These are phyloP conservation scores for Sclerotinia trifoliorum DNA, from an alignment of 2,329 filamentous ascomycete genomes.

Conservation along the genomic window DNA sequence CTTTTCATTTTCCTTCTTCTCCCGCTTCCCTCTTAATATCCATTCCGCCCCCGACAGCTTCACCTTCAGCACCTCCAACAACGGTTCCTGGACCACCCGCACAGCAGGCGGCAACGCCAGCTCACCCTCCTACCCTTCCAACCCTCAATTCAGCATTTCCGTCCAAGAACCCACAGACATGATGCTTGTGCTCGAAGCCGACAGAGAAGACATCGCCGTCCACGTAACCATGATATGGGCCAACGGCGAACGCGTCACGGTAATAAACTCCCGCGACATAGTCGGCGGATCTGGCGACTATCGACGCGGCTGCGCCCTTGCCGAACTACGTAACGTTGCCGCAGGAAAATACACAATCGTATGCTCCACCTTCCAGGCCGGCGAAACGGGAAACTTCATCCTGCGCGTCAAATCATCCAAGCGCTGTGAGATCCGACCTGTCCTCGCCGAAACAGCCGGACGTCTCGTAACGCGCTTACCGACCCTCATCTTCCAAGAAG, in stretches of 20 bases:
- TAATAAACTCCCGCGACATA: constrained; percentile 72
- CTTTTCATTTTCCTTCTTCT: constrained; percentile 87
- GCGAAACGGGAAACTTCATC: constrained; percentile 71
- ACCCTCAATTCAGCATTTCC: constrained; percentile 78
- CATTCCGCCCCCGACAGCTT: constrained; percentile 49
- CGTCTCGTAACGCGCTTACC: constrained; percentile 61
- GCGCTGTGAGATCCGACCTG: constrained; percentile 54
- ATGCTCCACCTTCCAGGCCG: constrained; percentile 84
- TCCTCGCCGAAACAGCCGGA: constrained; percentile 75
- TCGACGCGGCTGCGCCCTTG: constrained; percentile 72
- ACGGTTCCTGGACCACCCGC: constrained; percentile 70
- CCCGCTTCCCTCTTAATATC: constrained; percentile 60
- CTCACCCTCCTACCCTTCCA: constrained; percentile 73
- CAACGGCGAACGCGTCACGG: constrained; percentile 66
- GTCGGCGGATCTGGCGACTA: constrained; percentile 86
- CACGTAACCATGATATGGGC: constrained; percentile 85
- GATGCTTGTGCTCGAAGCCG: constrained; percentile 71
- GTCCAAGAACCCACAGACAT: constrained; percentile 59
- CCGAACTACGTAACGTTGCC: constrained; percentile 59
- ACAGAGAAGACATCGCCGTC: constrained; percentile 65
- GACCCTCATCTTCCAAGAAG: constrained; percentile 50
- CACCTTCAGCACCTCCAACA: constrained; percentile 51
- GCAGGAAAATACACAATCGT: constrained; percentile 82
- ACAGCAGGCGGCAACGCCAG: constrained; percentile 84
- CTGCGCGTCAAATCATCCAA: constrained; percentile 69